These are phyloP conservation scores for Wickerhamiella spandovensis DNA, from an alignment of 805 yeast species.

Conservation along the genomic window DNA sequence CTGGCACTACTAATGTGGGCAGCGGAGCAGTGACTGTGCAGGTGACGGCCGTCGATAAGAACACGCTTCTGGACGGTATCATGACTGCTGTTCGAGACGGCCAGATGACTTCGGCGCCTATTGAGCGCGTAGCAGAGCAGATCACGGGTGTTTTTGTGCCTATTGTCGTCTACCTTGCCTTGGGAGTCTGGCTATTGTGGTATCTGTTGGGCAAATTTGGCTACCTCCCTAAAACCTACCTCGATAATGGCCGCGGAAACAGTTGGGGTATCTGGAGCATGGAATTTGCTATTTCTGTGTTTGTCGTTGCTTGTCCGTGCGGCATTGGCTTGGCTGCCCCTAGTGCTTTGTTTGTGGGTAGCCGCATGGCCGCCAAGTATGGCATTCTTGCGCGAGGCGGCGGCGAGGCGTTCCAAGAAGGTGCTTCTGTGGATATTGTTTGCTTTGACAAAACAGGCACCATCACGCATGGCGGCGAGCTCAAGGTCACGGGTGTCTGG, in stretches of 20 bases:
- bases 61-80: slow-evolving; percentile 56
- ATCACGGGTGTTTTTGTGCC: slow-evolving; percentile 68
- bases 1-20: slow-evolving; percentile 61
- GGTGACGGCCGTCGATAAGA: slow-evolving; percentile 45
- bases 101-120: slow-evolving; percentile 58
- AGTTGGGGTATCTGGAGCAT: slow-evolving; percentile 72
- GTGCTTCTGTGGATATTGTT: slow-evolving; percentile 44
- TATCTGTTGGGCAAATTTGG: slow-evolving; percentile 42
- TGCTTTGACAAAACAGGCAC: slow-evolving; percentile 78
- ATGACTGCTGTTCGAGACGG: slow-evolving; percentile 60
- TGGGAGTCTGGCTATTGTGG: slow-evolving; percentile 61
- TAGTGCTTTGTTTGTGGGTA: slow-evolving; percentile 67
- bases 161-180: slow-evolving; percentile 43
- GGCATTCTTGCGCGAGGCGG: slow-evolving; percentile 73
- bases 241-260: slow-evolving; percentile 47
- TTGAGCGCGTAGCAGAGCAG: slow-evolving; percentile 55
- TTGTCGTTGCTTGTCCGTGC: slow-evolving; percentile 78
- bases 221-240: slow-evolving; percentile 37
- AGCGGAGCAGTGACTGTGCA: slow-evolving; percentile 39
- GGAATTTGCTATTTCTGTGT: slow-evolving; percentile 64
- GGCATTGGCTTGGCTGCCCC: slow-evolving; percentile 81
- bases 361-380: slow-evolving; percentile 63
- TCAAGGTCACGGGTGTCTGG: slow-evolving; percentile 38
- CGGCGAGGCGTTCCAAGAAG: slow-evolving; percentile 72
- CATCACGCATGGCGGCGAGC: slow-evolving; percentile 48